Conservation (phyloP, 768 basidiomycete genomes). For the Jaapia argillacea region DNA sequence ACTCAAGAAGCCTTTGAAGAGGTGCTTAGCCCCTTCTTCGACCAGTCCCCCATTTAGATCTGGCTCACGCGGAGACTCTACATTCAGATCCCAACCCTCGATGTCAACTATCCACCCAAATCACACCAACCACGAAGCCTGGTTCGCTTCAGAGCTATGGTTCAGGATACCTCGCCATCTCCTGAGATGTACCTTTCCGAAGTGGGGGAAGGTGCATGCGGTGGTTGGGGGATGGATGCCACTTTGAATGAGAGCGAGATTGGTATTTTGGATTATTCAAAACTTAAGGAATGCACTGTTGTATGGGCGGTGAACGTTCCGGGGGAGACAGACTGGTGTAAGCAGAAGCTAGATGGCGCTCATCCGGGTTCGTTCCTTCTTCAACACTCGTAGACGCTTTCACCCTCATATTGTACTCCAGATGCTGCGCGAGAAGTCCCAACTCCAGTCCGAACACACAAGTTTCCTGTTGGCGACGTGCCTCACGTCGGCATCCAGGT, state of each 20-base stretch:
- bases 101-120: slow-evolving; percentile 36
- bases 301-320: slow-evolving; percentile 74
- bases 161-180: slow-evolving; percentile 72
- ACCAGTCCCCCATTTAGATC: neutral
- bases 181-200: slow-evolving; percentile 63
- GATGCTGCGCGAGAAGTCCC: neutral
- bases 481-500: slow-evolving; percentile 63
- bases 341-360: slow-evolving; percentile 18
- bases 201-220: slow-evolving; percentile 31
- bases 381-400: neutral
- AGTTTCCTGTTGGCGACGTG: slow-evolving; percentile 46
- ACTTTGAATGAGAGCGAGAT: slow-evolving; percentile 16
- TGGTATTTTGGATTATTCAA: slow-evolving; percentile 30
- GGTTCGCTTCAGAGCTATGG: slow-evolving; percentile 67
- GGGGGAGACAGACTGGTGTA: slow-evolving; percentile 52
- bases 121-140: slow-evolving; percentile 41
- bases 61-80: neutral
- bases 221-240: slow-evolving; percentile 67
- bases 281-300: slow-evolving; percentile 51
- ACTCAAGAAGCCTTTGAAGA: neutral
- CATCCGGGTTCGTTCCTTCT: neutral
- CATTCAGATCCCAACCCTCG: slow-evolving; percentile 48
- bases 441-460: slow-evolving; percentile 34
- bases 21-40: neutral
- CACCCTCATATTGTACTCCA: neutral